These are phyloP conservation scores for Saccharomycopsis fodiens DNA, from an alignment of 805 yeast species.

Conservation along the genomic window DNA sequence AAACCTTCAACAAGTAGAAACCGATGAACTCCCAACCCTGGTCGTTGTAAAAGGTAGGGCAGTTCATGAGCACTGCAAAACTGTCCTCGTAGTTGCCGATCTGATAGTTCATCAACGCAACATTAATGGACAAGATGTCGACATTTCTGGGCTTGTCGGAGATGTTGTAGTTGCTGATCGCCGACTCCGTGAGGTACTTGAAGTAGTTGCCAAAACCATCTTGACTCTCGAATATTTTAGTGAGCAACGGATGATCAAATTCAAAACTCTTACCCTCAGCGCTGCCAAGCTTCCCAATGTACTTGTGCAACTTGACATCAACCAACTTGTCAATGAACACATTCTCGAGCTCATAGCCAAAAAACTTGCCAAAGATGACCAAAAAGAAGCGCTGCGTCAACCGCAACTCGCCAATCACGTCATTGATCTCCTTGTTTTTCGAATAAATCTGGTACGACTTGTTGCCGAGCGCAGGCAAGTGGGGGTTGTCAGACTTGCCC, in stretches of 20 bases:
- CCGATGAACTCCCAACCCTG: slow-evolving; percentile 76
- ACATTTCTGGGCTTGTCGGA: slow-evolving; percentile 57
- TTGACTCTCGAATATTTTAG: slow-evolving; percentile 26
- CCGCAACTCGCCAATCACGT: slow-evolving; percentile 42
- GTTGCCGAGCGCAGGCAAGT: slow-evolving; percentile 17
- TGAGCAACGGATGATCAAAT: slow-evolving; percentile 22
- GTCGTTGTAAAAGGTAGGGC: slow-evolving; percentile 58
- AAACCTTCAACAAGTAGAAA: slow-evolving; percentile 53
- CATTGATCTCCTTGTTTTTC: slow-evolving; percentile 22
- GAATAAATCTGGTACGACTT: slow-evolving; percentile 16
- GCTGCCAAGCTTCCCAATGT: neutral
- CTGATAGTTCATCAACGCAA: slow-evolving; percentile 63
- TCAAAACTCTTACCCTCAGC: slow-evolving; percentile 13
- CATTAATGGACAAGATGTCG: slow-evolving; percentile 68
- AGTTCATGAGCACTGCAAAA: slow-evolving; percentile 52
- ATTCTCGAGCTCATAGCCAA: slow-evolving; percentile 29
- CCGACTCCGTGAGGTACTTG: slow-evolving; percentile 45
- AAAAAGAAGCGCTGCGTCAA: slow-evolving; percentile 41
- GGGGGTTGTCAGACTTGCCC: slow-evolving; percentile 20
- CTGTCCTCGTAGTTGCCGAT: slow-evolving; percentile 52
- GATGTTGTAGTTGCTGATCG: slow-evolving; percentile 43
- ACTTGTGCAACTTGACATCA: slow-evolving; percentile 8
- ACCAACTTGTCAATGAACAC: slow-evolving; percentile 22
- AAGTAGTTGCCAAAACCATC: slow-evolving; percentile 35
- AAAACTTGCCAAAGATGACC: slow-evolving; percentile 27